These are phyloP conservation scores for Meyerozyma elateridarum DNA, from an alignment of 1,139 yeast species.

Conservation along the genomic window DNA sequence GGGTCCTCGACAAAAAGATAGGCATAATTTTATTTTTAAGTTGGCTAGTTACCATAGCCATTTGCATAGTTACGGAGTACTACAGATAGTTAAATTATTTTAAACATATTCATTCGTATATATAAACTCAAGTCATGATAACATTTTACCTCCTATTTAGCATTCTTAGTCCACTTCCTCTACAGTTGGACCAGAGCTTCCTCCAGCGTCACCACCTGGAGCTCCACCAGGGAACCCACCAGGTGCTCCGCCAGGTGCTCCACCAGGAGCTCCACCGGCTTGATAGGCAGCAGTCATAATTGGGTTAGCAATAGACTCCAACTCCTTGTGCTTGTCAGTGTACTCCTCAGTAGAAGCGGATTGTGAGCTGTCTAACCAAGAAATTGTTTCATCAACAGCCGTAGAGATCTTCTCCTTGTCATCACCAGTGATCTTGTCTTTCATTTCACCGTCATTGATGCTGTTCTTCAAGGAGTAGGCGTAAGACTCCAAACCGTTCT, in stretches of 20 bases:
- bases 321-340: conserved; percentile 60
- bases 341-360: conserved; percentile 52
- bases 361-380: conserved; percentile 49
- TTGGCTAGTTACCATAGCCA: not conserved
- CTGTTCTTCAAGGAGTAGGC: conserved; percentile 76
- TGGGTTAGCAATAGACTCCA: conserved; percentile 62
- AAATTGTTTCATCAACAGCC: conserved; percentile 40
- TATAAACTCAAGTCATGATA: not conserved
- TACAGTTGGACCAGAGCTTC: conserved; percentile 54
- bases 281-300: conserved; percentile 61
- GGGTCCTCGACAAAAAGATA: conserved; percentile 58
- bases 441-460: conserved; percentile 42
- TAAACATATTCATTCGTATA: not conserved
- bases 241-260: conserved; percentile 18
- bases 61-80: conserved; percentile 1
- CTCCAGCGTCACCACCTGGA: conserved; percentile 25
- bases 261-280: conserved; percentile 40
- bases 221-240: conserved; percentile 12
- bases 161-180: conserved; percentile 60
- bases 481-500: conserved; percentile 84
- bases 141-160: conserved; percentile 5
- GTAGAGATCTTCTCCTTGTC: conserved; percentile 42
- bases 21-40: not conserved
- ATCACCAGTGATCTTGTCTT: conserved; percentile 42
- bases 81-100: conserved; percentile 1